A percentile compares a stretch with the other conserved stretches of the same genome.
Evolutionary conservation across 1,284 basidiomycete genomes (phyloP).

Genomic region (Neonothopanus nambi): DNA sequence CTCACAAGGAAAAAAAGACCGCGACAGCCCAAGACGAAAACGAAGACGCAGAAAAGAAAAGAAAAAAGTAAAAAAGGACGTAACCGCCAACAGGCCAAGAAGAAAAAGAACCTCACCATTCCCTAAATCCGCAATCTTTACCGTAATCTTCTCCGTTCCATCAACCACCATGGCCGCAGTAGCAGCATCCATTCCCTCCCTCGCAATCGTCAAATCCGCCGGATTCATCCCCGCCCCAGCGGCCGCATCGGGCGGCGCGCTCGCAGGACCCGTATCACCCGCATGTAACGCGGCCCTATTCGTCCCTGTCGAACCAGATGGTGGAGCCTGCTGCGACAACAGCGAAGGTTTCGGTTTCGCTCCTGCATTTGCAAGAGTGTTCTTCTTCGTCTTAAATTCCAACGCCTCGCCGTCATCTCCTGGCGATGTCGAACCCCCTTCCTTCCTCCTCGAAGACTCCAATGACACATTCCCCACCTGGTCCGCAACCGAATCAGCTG

Average conservation of each 20-base stretch:
- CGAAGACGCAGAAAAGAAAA: conserved; percentile 3
- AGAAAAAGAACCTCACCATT: conserved; percentile 63
- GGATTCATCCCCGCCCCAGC: background rate
- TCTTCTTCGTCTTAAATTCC: conserved; percentile 7
- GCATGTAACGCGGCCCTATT: background rate
- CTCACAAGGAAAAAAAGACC: too few relatives aligned
- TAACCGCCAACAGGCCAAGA: too few relatives aligned
- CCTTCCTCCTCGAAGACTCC: background rate
- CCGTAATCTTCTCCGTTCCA: conserved; percentile 81
- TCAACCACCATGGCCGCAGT: background rate
- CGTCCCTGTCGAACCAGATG: background rate
- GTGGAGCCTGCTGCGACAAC: conserved; percentile 10
- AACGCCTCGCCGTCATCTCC: conserved; percentile 4
- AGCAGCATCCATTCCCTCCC: background rate
- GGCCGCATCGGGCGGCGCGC: conserved; percentile 9
- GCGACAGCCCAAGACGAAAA: background rate
- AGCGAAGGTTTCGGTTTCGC: background rate
- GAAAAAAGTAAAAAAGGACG: too few relatives aligned
- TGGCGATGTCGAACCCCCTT: background rate
- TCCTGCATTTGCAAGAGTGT: background rate
- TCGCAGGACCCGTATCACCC: background rate
- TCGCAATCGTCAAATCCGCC: background rate
- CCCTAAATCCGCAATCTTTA: conserved; percentile 98
- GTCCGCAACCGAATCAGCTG: conserved; percentile 7
- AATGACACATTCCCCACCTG: conserved; percentile 10